Evolutionary conservation across 345 rosid genomes (phyloP), one percentile per base, ranked within the genome.

Genomic region (Lumnitzera racemosa): DNA sequence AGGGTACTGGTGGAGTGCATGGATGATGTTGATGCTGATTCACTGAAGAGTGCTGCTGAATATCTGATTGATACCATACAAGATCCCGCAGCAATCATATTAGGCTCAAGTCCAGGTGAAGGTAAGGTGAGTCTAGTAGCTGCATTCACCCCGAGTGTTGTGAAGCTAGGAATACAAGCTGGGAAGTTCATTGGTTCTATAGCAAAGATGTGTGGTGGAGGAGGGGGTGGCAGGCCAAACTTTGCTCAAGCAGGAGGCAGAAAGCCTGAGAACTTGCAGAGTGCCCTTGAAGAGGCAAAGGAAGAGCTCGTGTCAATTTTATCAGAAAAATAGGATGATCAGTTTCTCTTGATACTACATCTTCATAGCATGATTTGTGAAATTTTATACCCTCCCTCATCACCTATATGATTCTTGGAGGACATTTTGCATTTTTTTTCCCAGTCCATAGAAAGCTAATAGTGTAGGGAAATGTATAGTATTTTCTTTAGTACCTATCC

Each of bases 161-260:
- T 89, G 52, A 70, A 76, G 68, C 53, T 87, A 29, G 98, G 98
- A 5, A 72, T 92, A 59, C 87, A 85, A 72, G 98, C 98, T 4
- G 98, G 96, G 60, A 89, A 85, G 70, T 87, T 92, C 68, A 85
- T 89, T 47, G 94, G 94, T 11, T 69, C 96, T 15, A 72, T 92
- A 53, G 96, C 98, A 43, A 89, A 83, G 67, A 14, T 85, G 61
- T 89, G 98, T 11, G 94, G 94, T 0, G 98, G 96, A 67, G 98
- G 98, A 50, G 98, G 98, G 0, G 98, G 96, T 24, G 98, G 98
- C 58, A 80, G 85, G 67, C 90, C 96, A 11, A 89, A 87, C 73
- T 92, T 92, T 15, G 91, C 98, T 64, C 98, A 92, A 78, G 98
- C 98, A 13, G 96, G 98, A 3, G 96, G 96, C 7, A 83, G 88